A percentile compares a stretch with the other conserved stretches of the same genome.
phyloP scores from a whole-genome alignment of 192 early-diverging fungal species.

The Backusella tarrabulga region DNA sequence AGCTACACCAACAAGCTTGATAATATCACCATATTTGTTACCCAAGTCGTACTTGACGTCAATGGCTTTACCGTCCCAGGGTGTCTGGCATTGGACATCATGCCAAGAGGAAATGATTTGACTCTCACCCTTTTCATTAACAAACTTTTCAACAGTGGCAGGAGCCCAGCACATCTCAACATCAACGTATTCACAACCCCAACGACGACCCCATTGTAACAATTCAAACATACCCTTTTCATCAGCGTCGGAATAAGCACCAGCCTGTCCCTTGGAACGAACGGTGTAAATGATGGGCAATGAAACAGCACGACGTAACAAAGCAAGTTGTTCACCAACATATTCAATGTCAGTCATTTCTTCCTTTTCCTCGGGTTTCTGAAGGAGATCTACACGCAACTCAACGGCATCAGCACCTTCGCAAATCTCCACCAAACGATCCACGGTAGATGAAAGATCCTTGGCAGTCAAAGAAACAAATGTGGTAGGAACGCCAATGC shows the following conservation, averaged over 20 bases:
- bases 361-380: constrained; percentile 40
- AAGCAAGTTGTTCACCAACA: constrained; percentile 75
- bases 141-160: constrained; percentile 43
- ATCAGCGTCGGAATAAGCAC: constrained; percentile 71
- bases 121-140: constrained; percentile 57
- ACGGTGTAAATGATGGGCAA: constrained; percentile 96
- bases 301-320: constrained; percentile 64
- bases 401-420: constrained; percentile 90
- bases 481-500: constrained; percentile 53
- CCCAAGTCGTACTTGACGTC: constrained; percentile 55
- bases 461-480: constrained; percentile 88
- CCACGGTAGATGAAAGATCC: constrained; percentile 53
- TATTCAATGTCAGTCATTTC: constrained; percentile 51
- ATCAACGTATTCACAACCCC: constrained; percentile 96
- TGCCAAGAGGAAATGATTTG: constrained; percentile 89
- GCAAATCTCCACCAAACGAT: constrained; percentile 57
- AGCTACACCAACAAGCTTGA: constrained; percentile 91
- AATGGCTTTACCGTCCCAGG: constrained; percentile 62
- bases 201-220: constrained; percentile 64
- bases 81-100: constrained; percentile 63
- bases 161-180: constrained; percentile 64
- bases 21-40: constrained; percentile 72
- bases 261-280: constrained; percentile 84
- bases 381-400: constrained; percentile 87
- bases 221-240: constrained; percentile 63